These are phyloP conservation scores for Fusarium liriodendri DNA, from an alignment of 2,329 filamentous ascomycete species.

Conservation along the genomic window DNA sequence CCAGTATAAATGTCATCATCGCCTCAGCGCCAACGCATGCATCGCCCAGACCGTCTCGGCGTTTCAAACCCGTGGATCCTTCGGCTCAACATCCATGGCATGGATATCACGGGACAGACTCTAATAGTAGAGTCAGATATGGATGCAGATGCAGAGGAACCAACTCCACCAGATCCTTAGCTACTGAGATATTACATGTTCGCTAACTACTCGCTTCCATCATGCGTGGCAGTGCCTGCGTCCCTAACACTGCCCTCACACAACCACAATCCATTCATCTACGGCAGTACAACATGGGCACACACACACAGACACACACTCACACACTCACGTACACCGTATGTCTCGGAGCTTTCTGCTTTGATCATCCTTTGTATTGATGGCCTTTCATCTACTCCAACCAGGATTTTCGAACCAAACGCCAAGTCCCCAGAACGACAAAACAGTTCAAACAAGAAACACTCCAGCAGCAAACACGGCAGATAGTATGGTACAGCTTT, in stretches of 20 bases:
- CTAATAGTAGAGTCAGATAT: not conserved
- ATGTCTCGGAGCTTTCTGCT: constrained; percentile 12
- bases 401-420: constrained; percentile 47
- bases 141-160: not conserved
- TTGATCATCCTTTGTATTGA: constrained; percentile 45
- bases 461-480: constrained; percentile 35
- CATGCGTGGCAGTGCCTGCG: constrained; percentile 14
- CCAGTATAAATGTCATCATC: constrained; percentile 37
- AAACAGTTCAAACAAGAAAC: constrained; percentile 35
- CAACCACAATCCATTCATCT: constrained; percentile 18
- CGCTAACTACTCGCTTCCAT: not conserved
- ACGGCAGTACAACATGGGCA: constrained; percentile 12
- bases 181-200: constrained; percentile 17
- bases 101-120: not conserved
- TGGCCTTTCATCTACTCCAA: constrained; percentile 45
- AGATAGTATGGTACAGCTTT: constrained; percentile 45
- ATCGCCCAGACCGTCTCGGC: constrained; percentile 23
- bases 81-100: not conserved
- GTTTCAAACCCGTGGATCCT: constrained; percentile 35
- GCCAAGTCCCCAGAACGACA: constrained; percentile 40
- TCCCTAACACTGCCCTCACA: constrained; percentile 8
- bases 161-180: constrained; percentile 18
- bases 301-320: constrained; percentile 6
- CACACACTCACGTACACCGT: not conserved
- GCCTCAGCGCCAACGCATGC: constrained; percentile 34